A percentile compares a stretch with the other conserved stretches of the same genome.
Evolutionary conservation across 73 alveolate species (phyloP).

Genomic region (Paramecium primaurelia): DNA sequence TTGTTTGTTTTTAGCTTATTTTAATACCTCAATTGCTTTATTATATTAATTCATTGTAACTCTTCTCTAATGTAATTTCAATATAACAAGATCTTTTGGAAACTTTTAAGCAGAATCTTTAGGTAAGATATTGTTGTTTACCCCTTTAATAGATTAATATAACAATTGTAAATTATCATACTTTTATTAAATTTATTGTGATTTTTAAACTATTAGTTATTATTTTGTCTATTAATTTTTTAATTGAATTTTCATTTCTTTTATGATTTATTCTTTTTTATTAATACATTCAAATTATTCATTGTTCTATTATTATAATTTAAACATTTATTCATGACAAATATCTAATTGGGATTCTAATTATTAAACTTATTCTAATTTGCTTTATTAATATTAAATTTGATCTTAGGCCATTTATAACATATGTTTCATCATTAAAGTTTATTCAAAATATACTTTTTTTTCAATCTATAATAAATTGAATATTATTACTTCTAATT

Average conservation of each 20-base stretch:
- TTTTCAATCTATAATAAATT: background rate
- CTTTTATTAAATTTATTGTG: background rate
- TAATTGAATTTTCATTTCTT: background rate
- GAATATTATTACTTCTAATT: background rate
- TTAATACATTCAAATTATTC: background rate
- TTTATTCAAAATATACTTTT: slow-evolving; percentile 7
- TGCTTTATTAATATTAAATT: background rate
- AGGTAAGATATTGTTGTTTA: background rate
- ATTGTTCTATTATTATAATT: background rate
- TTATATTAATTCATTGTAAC: background rate
- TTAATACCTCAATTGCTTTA: background rate
- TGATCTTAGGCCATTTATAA: background rate
- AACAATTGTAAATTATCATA: background rate
- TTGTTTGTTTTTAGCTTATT: background rate
- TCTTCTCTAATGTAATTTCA: background rate
- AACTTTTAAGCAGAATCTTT: background rate
- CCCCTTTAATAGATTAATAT: background rate
- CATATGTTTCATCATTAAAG: slow-evolving; percentile 21
- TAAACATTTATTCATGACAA: background rate
- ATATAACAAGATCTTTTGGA: background rate
- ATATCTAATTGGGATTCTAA: slow-evolving; percentile 9
- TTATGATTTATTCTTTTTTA: background rate
- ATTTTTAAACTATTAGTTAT: background rate
- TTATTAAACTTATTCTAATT: background rate
- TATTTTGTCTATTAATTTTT: background rate